Evolutionary conservation across 2,329 filamentous ascomycete species (phyloP).

Genomic region (Arthrinium puccinioides): DNA sequence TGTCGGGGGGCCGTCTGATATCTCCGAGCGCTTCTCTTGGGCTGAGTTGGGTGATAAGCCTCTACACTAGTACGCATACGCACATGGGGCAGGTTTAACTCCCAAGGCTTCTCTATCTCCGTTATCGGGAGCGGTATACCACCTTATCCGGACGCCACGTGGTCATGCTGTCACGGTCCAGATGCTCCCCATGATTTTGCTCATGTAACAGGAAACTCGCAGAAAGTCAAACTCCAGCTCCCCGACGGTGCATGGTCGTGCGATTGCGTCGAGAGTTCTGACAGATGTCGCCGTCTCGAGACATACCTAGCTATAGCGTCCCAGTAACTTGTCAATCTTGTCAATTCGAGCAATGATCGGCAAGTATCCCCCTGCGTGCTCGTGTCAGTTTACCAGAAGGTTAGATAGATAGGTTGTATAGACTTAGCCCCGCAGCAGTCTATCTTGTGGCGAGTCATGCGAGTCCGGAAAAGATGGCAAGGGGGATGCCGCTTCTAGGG

Average conservation of each 20-base stretch:
- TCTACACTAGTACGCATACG: no score
- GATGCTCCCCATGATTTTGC: neutral
- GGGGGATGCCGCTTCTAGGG: slow-evolving; percentile 18
- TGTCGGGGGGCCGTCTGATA: no score
- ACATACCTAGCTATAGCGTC: neutral
- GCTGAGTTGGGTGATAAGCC: slow-evolving; percentile 3
- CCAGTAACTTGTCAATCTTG: no score
- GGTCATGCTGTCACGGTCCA: neutral
- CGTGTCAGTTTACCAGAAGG: neutral
- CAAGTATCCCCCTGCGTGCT: neutral
- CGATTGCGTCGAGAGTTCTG: neutral
- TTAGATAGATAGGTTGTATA: neutral
- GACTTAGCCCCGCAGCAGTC: neutral
- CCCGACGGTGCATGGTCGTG: neutral
- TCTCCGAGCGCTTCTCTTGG: slow-evolving; percentile 1
- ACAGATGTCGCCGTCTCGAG: neutral
- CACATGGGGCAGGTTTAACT: neutral
- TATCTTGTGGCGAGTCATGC: neutral
- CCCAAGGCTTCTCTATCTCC: slow-evolving; percentile 3
- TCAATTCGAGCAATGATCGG: no score
- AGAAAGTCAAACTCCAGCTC: neutral
- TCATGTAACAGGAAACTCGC: slow-evolving; percentile 5
- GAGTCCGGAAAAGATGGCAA: neutral
- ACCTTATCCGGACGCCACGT: neutral
- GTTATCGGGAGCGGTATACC: slow-evolving; percentile 5